Base-by-base conservation (phyloP, 1,284 basidiomycete species). In the Ustilago bromivora region DNA sequence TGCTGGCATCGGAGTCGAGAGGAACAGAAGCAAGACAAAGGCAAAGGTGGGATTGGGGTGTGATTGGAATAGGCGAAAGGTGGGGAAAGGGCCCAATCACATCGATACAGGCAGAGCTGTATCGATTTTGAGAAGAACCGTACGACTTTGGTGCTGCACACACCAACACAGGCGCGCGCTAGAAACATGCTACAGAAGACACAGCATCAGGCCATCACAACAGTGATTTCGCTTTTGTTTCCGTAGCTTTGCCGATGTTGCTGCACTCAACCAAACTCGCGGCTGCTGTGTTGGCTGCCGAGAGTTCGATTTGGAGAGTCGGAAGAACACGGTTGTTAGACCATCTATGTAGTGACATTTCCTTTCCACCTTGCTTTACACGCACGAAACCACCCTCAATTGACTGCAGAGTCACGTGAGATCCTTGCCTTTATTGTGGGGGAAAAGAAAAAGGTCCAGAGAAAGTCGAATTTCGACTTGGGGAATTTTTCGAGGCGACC, bases 1-100 rank as follows among this genome's bases (percentile, higher is more conserved):
- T 12, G 80, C 80, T 59, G 79, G 72, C 79, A 81, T 81, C 55
- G 66, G 41, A 34, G 58, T 58, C 43, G 35, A 60, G 57, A 61
- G 34, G 52, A 46, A 53, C 68, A 56, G 56, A 41, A 51, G 11
- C 31, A 57, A 17, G 15, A 19, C 5, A 32, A 13, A 60, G 43
- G 36, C 53, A 28, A 56, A 32, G 38, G 36, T 32, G 17, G 17
- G 38, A 35, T 23, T 12, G 19, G 43, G 23, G 12, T 43, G 61
- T 47, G 7, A 19, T 55, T 66, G 61, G 58, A 54, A 62, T 57
- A 34, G 52, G 43, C 51, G 62, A 67, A 60, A 66, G 64, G 65
- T 67, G 65, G 71, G 71, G 66, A 35, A 65, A 61, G 60, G 28
- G 31, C 49, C 56, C 60, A 62, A 66, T 65, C 53, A 51, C 49